These are phyloP conservation scores for Seiridium cupressi DNA, from an alignment of 2,329 filamentous ascomycete genomes.

Conservation along the genomic window DNA sequence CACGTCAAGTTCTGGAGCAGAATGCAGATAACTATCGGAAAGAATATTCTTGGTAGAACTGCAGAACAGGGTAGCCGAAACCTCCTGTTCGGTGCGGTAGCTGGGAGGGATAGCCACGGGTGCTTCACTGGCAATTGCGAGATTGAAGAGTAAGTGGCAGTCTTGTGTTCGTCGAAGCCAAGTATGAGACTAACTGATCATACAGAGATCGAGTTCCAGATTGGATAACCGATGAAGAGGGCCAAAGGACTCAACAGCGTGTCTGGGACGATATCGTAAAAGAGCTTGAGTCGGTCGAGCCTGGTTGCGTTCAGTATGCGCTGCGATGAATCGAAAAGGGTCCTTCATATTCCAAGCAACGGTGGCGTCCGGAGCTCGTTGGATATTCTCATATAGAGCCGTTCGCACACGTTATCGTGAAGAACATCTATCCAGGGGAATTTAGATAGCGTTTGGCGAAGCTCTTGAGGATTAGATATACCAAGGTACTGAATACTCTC, in stretches of 20 bases:
- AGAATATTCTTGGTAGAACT: constrained; percentile 28
- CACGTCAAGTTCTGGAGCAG: constrained; percentile 24
- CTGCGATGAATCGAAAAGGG: not conserved
- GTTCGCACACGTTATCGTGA: not conserved
- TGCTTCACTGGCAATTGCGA: constrained; percentile 34
- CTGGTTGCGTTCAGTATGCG: constrained; percentile 19
- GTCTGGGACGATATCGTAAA: constrained; percentile 40
- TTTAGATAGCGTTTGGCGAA: not conserved
- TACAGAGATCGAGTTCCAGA: not conserved
- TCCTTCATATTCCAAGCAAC: not conserved
- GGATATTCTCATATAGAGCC: not conserved
- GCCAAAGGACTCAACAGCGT: constrained; percentile 29
- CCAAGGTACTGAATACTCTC: not conserved
- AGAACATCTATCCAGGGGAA: constrained; percentile 1
- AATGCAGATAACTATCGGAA: constrained; percentile 10
- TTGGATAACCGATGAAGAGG: constrained; percentile 29
- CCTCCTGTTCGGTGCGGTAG: constrained; percentile 32
- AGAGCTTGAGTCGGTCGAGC: constrained; percentile 39
- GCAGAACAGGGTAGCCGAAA: constrained; percentile 36
- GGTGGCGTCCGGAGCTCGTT: not conserved
- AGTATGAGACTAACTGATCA: not conserved
- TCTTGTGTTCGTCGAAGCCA: constrained; percentile 15
- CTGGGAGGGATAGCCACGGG: constrained; percentile 36
- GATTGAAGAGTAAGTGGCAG: constrained; percentile 22
- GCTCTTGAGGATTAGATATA: not conserved